Evolutionary conservation across 441 rosid species (phyloP), one percentile per base, ranked within the genome.

Genomic region (Theobroma grandiflorum): DNA sequence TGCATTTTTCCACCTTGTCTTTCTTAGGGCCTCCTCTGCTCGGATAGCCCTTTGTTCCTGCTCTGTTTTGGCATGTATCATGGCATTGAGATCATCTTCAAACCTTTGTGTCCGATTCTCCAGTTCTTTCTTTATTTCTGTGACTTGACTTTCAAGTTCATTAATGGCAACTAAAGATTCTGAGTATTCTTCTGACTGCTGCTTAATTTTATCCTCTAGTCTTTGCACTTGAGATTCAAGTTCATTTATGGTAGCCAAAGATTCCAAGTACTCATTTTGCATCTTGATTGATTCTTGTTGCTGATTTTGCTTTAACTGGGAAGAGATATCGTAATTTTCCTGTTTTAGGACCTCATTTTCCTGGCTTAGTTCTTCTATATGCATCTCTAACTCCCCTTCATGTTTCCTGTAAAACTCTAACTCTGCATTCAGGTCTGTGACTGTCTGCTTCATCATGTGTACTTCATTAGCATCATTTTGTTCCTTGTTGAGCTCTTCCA

Each of bases 1-100:
- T 18, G 91, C 87, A 62, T 90, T 92, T 42, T 87, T 89, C 92
- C 88, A 89, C 78, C 91, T 89, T 7, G 90, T 85, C 50, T 86
- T 87, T 84, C 90, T 86, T 82, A 88, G 80, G 67, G 85, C 84
- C 81, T 92, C 95, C 82, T 92, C 95, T 70, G 95, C 91, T 66
- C 80, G 78, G 75, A 89, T 88, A 49, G 95, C 94, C 80, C 91
- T 89, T 72, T 90, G 94, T 82, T 92, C 94, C 85, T 89, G 88
- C 63, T 89, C 90, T 2, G 88, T 83, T 83, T 87, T 90, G 72
- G 84, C 90, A n/a, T 18, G 75, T 83, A 85, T 89, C 87, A 86
- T 67, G 74, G 84, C 86, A 31, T 86, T 87, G 55, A 92, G 73
- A 72, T 90, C 91, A 76, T 88, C 87, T 81, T 90, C 86, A 75